These are phyloP conservation scores for Globisporangium alternatum DNA, from an alignment of 352 stramenopile genomes.

Conservation along the genomic window DNA sequence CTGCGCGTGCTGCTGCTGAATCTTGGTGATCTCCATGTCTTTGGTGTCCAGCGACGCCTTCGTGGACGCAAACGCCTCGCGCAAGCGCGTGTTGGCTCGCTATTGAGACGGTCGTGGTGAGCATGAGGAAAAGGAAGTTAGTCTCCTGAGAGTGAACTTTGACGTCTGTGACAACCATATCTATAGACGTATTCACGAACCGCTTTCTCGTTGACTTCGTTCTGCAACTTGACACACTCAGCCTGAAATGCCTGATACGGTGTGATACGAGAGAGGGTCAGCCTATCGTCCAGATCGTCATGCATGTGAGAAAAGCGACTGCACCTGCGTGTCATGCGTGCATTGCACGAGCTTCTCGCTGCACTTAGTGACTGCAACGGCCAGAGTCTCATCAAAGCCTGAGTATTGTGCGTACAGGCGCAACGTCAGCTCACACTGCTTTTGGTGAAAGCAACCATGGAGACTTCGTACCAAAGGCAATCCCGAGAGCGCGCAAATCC, in stretches of 20 bases:
- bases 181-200: conserved; percentile 13
- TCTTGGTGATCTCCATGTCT: conserved; percentile 32
- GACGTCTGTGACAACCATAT: not conserved
- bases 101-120: conserved; percentile 7
- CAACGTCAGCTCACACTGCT: not conserved
- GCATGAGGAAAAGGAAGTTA: not conserved
- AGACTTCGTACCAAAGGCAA: conserved; percentile 34
- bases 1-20: conserved; percentile 32
- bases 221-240: conserved; percentile 32
- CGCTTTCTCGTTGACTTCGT: conserved; percentile 49
- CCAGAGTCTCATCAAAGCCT: conserved; percentile 24
- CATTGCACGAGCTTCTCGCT: conserved; percentile 27
- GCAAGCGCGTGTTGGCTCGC: conserved; percentile 46
- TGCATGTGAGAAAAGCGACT: not conserved
- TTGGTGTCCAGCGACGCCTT: conserved; percentile 46
- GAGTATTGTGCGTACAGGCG: not conserved
- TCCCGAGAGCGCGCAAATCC: conserved; percentile 38
- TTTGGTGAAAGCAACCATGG: not conserved
- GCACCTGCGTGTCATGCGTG: conserved; percentile 24
- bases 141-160: not conserved
- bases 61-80: conserved; percentile 49
- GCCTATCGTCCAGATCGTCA: not conserved
- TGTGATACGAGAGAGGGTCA: not conserved
- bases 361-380: conserved; percentile 21
- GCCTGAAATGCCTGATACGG: conserved; percentile 31